phyloP scores from a whole-genome alignment of 768 basidiomycete species.

The Kwoniella bestiolae region DNA sequence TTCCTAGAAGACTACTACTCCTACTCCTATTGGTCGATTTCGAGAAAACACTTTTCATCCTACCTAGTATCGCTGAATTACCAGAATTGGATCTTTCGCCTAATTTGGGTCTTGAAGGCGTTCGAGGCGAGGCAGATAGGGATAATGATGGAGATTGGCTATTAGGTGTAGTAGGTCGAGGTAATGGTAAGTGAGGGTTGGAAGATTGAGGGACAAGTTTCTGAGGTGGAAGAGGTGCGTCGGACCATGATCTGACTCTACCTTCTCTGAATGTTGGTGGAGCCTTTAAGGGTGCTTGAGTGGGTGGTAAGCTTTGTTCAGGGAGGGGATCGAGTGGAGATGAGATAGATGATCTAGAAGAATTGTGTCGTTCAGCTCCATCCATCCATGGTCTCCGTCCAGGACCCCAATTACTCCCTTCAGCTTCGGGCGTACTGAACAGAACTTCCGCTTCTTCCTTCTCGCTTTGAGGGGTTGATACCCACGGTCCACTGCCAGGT shows the following conservation, averaged over 20 bases:
- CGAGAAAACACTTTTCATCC: conserved; percentile 43
- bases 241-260: conserved; percentile 45
- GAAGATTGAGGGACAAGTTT: conserved; percentile 6
- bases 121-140: conserved; percentile 19
- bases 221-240: conserved; percentile 39
- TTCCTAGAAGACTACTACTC: conserved; percentile 32
- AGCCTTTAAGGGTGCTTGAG: not conserved
- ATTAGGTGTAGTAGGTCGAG: conserved; percentile 9
- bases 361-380: conserved; percentile 20
- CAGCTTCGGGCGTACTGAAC: conserved; percentile 29
- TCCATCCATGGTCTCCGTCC: conserved; percentile 48
- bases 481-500: conserved; percentile 16
- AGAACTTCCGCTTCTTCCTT: conserved; percentile 43
- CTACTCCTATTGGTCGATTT: conserved; percentile 22
- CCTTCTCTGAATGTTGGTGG: conserved; percentile 15
- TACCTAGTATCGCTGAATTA: conserved; percentile 45
- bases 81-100: conserved; percentile 43
- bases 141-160: conserved; percentile 2
- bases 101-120: conserved; percentile 35
- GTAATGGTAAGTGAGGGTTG: conserved; percentile 8
- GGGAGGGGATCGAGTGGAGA: conserved; percentile 33
- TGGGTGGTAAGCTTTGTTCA: conserved; percentile 23
- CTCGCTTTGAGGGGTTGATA: conserved; percentile 32
- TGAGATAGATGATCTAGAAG: conserved; percentile 30
- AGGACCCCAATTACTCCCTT: conserved; percentile 37